These are phyloP conservation scores for Raddia distichophylla DNA, from an alignment of 176 grass and related monocot genomes.

Conservation along the genomic window DNA sequence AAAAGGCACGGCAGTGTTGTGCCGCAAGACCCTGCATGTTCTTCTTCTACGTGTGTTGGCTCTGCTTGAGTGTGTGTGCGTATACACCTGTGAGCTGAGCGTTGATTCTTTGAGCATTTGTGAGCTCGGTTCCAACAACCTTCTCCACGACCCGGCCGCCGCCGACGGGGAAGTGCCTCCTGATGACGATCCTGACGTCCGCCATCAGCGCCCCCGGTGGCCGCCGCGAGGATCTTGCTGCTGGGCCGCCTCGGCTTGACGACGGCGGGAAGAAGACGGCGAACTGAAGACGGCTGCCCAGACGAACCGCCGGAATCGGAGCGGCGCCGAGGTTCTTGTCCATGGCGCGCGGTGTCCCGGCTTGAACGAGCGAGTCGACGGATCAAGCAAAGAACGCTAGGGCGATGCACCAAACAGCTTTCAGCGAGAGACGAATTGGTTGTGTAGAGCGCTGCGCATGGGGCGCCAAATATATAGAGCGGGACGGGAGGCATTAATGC, in stretches of 20 bases:
- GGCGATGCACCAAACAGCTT: not conserved
- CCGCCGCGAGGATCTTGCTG: not conserved
- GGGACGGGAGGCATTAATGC: not conserved
- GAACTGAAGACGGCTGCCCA: constrained; percentile 19
- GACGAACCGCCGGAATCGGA: not conserved
- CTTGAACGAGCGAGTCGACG: not conserved
- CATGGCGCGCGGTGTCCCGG: not conserved
- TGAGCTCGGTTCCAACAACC: too few species aligned
- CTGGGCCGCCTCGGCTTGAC: not conserved
- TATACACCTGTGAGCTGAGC: too few species aligned
- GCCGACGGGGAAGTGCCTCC: constrained; percentile 15
- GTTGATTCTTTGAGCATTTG: too few species aligned
- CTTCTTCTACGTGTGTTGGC: too few species aligned
- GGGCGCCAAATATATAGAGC: not conserved
- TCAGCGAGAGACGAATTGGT: not conserved
- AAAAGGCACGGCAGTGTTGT: too few species aligned
- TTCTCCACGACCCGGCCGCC: not conserved
- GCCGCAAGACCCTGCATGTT: too few species aligned
- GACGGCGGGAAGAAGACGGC: not conserved
- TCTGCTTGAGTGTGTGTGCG: too few species aligned
- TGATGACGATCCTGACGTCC: constrained; percentile 24
- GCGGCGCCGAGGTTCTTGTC: not conserved
- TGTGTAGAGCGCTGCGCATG: not conserved
- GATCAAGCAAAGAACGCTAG: not conserved
- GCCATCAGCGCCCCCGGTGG: not conserved